These are phyloP conservation scores for Elongisporangium anandrum DNA, from an alignment of 352 stramenopile genomes.

Conservation along the genomic window DNA sequence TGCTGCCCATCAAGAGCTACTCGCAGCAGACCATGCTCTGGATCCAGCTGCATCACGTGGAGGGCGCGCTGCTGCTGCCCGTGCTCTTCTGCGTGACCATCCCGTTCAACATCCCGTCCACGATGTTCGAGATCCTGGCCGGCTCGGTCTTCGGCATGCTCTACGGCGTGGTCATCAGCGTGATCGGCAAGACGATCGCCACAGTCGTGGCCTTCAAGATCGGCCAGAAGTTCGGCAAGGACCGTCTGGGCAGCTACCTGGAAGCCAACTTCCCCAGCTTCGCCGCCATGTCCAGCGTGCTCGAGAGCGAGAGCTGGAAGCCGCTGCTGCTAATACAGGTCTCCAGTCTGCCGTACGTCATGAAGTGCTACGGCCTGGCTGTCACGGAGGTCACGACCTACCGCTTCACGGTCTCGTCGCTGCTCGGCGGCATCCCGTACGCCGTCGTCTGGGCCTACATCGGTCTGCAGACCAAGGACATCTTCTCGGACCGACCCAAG, in stretches of 20 bases:
- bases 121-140: constrained; percentile 58
- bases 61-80: constrained; percentile 43
- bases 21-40: constrained; percentile 24
- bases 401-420: constrained; percentile 53
- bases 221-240: constrained; percentile 51
- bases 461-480: constrained; percentile 44
- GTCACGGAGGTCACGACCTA: constrained; percentile 54
- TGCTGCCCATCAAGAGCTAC: constrained; percentile 43
- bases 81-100: constrained; percentile 52
- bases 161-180: constrained; percentile 38
- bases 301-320: constrained; percentile 68
- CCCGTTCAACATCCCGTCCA: constrained; percentile 59
- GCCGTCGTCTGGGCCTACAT: constrained; percentile 66
- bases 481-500: constrained; percentile 39
- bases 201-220: constrained; percentile 56
- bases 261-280: constrained; percentile 57
- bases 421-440: constrained; percentile 47
- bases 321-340: constrained; percentile 67
- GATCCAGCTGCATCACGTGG: constrained; percentile 41
- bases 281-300: constrained; percentile 33
- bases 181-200: constrained; percentile 55
- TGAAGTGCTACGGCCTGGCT: constrained; percentile 75
- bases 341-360: constrained; percentile 55
- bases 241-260: constrained; percentile 44
- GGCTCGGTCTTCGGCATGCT: constrained; percentile 62